Conservation (phyloP, 2,329 filamentous ascomycete species). For the Diplodia seriata region DNA sequence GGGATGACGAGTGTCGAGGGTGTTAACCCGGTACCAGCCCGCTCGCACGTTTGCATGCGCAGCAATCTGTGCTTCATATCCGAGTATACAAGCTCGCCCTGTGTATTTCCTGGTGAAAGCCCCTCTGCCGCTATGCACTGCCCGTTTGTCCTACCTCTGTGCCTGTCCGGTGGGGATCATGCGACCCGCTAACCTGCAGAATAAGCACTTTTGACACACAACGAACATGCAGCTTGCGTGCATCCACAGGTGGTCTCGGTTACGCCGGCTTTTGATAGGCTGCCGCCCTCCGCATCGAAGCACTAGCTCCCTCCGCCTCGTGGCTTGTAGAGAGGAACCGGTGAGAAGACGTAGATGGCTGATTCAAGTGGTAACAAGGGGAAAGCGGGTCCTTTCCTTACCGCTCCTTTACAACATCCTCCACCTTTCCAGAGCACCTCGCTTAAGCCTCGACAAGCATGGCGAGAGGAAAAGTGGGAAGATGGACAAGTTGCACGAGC, state of each 20-base stretch:
- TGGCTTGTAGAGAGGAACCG: constrained; percentile 25
- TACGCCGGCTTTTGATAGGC: constrained; percentile 21
- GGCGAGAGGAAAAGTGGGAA: constrained; percentile 11
- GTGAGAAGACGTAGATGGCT: constrained; percentile 30
- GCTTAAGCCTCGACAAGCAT: constrained; percentile 13
- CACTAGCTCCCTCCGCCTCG: constrained; percentile 16
- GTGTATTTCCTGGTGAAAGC: constrained; percentile 11
- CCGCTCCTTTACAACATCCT: constrained; percentile 26
- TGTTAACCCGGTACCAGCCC: constrained; percentile 28
- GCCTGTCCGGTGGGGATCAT: constrained; percentile 27
- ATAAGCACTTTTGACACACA: constrained; percentile 31
- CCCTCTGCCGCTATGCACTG: not conserved
- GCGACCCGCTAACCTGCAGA: constrained; percentile 26
- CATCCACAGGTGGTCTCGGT: constrained; percentile 12
- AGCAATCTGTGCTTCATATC: constrained; percentile 22
- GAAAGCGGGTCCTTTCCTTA: constrained; percentile 18
- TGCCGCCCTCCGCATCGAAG: constrained; percentile 9
- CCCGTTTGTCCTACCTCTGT: constrained; percentile 7
- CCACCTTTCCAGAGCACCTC: constrained; percentile 4
- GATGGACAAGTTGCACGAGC: constrained; percentile 14
- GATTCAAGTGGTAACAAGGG: constrained; percentile 16
- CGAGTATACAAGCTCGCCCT: constrained; percentile 29
- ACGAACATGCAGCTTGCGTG: constrained; percentile 18
- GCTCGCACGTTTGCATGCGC: constrained; percentile 20
- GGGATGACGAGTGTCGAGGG: constrained; percentile 26